Conservation (phyloP, 108 stramenopile species). For the Parmales sp. region DNA sequence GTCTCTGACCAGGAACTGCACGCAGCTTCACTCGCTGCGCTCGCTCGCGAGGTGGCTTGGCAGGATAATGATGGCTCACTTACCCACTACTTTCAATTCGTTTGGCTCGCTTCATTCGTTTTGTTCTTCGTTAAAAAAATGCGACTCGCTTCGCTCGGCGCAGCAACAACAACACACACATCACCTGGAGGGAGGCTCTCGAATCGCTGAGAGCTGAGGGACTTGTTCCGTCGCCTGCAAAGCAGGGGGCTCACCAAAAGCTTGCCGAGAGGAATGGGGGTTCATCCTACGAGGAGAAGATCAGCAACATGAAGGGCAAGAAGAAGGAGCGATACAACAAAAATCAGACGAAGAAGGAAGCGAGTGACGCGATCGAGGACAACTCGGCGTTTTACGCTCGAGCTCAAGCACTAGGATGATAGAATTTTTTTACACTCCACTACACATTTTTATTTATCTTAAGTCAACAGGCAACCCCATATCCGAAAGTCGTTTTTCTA, state of each 20-base stretch:
- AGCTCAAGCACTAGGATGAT: no score
- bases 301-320: slow-evolving; percentile 17
- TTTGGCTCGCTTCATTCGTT: no score
- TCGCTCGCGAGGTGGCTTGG: no score
- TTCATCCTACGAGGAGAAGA: slow-evolving; percentile 80
- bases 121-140: slow-evolving; percentile 21
- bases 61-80: no score
- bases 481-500: slow-evolving; percentile 71
- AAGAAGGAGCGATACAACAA: slow-evolving; percentile 19
- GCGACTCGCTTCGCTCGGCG: neutral
- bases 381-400: slow-evolving; percentile 66
- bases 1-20: no score
- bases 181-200: slow-evolving; percentile 37
- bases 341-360: slow-evolving; percentile 40
- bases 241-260: slow-evolving; percentile 47
- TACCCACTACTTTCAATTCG: no score
- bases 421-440: no score
- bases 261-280: slow-evolving; percentile 53
- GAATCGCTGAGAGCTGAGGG: slow-evolving; percentile 20
- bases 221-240: neutral
- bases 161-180: neutral
- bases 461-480: slow-evolving; percentile 77
- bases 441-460: no score
- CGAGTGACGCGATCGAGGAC: slow-evolving; percentile 68
- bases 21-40: no score